Percentiles rank a stretch among this genome's conserved stretches.
Evolutionary conservation across 306 rosid genomes (phyloP).

Genomic region (Vachellia collinsii): DNA sequence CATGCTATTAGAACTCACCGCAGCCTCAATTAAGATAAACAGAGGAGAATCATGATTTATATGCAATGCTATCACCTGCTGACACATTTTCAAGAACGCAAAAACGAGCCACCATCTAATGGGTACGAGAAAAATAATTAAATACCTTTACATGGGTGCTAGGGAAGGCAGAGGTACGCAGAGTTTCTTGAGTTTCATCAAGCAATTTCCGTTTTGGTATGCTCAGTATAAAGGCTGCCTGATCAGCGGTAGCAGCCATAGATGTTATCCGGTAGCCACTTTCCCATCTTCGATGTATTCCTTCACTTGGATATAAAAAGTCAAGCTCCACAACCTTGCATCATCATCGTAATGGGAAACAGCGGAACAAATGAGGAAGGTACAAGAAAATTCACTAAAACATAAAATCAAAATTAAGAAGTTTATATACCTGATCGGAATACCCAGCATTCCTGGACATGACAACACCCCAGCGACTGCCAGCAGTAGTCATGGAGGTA

Average conservation of each 20-base stretch:
- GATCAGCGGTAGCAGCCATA: constrained; percentile 69
- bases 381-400: no score
- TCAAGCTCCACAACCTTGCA: constrained; percentile 7
- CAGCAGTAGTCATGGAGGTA: constrained; percentile 95
- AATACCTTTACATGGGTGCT: constrained; percentile 93
- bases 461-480: constrained; percentile 94
- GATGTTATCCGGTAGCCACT: neutral
- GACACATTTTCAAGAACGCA: constrained; percentile 3
- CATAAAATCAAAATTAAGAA: neutral
- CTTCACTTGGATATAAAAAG: neutral
- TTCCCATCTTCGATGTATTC: neutral
- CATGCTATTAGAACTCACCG: neutral
- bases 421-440: constrained; percentile 77
- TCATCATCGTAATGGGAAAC: neutral
- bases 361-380: neutral
- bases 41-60: neutral
- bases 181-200: constrained; percentile 92
- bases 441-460: constrained; percentile 96
- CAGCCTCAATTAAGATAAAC: constrained; percentile 11
- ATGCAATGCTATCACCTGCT: neutral
- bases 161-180: constrained; percentile 94
- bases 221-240: constrained; percentile 93
- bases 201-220: constrained; percentile 85
- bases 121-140: constrained; percentile 2
- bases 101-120: constrained; percentile 4